phyloP scores from a whole-genome alignment of 108 stramenopile genomes.

The Nitzschia inconspicua region DNA sequence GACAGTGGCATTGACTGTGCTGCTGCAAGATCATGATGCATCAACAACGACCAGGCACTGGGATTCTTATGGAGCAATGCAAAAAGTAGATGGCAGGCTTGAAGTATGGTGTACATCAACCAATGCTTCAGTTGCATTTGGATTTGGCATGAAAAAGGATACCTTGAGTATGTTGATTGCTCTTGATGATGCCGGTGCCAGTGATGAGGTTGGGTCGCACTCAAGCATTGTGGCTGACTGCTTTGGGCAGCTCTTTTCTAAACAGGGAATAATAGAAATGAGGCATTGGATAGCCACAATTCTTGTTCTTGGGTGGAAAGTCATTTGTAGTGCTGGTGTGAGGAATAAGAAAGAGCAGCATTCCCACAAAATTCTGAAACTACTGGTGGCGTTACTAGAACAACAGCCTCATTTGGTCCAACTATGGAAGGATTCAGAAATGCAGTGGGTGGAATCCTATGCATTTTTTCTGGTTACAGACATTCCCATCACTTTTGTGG shows the following conservation, averaged over 20 bases:
- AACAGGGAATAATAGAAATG: slow-evolving; percentile 21
- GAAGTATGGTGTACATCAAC: too few relatives aligned
- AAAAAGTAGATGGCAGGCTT: too few relatives aligned
- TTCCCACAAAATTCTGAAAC: neutral
- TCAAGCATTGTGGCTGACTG: slow-evolving; percentile 1
- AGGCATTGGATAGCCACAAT: slow-evolving; percentile 23
- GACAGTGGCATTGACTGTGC: neutral
- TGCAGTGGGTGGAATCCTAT: slow-evolving; percentile 26
- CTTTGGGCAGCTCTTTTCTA: slow-evolving; percentile 10
- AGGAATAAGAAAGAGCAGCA: too few relatives aligned
- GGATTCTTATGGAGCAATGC: too few relatives aligned
- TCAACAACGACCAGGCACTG: too few relatives aligned
- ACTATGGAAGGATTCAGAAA: slow-evolving; percentile 21
- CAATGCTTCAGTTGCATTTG: too few relatives aligned
- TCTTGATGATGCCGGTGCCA: neutral
- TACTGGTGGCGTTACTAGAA: slow-evolving; percentile 11
- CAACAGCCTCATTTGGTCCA: slow-evolving; percentile 10
- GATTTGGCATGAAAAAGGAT: slow-evolving; percentile 15
- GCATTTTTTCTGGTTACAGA: slow-evolving; percentile 9
- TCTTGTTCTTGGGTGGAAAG: slow-evolving; percentile 24
- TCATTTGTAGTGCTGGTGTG: neutral
- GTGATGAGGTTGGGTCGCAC: neutral
- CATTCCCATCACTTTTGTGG: neutral
- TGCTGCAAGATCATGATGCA: slow-evolving; percentile 4
- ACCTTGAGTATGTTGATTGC: slow-evolving; percentile 13